phyloP scores from a whole-genome alignment of 164 flowering plant genomes.

The Vitis cinerea region DNA sequence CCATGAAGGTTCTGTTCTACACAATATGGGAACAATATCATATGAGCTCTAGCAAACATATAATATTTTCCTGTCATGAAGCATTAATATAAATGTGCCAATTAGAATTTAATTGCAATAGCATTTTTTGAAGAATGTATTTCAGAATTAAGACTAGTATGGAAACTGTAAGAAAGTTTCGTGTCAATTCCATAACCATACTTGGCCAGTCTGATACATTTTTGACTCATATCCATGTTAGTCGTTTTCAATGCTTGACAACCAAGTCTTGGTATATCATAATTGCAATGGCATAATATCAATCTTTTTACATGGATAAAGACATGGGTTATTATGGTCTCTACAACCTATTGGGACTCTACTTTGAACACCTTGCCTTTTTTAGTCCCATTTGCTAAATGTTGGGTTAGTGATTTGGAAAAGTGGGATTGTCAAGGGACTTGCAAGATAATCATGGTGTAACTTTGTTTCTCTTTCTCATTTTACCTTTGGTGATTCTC shows the following conservation, averaged over 20 bases:
- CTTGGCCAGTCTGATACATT: background rate
- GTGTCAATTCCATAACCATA: background rate
- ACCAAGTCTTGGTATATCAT: background rate
- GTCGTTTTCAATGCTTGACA: background rate
- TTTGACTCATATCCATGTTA: background rate
- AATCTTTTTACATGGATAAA: background rate
- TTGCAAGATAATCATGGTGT: background rate
- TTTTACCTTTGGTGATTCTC: background rate
- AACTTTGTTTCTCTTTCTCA: background rate
- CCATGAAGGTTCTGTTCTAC: background rate
- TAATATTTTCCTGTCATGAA: too few species aligned
- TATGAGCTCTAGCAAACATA: background rate
- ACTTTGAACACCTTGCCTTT: too few species aligned
- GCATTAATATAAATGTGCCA: background rate
- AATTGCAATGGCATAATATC: background rate
- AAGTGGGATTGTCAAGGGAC: too few species aligned
- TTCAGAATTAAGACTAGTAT: background rate
- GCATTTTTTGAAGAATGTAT: background rate
- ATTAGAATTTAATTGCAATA: background rate
- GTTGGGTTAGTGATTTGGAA: too few species aligned
- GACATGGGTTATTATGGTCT: background rate
- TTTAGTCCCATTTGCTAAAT: too few species aligned
- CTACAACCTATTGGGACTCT: too few species aligned
- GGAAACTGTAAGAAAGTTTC: background rate
- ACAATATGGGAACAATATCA: background rate